Percentiles rank a stretch among this genome's conserved stretches.
Conservation (phyloP, 2,329 filamentous ascomycete genomes). For the Aureobasidium sp. region DNA sequence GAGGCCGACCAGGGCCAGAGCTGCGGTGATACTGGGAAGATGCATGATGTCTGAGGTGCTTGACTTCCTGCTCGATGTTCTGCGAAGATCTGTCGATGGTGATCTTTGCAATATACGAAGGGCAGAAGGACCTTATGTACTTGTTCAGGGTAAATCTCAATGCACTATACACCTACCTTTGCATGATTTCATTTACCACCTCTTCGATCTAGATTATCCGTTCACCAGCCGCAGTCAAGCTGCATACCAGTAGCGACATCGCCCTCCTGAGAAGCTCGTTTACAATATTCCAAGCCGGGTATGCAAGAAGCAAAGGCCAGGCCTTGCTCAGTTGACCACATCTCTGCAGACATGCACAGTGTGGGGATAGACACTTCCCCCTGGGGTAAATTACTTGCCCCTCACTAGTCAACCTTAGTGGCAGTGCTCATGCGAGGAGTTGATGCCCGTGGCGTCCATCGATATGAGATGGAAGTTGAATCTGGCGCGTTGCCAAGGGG, state of each 20-base stretch:
- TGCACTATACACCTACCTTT: not conserved
- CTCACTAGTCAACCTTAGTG: not conserved
- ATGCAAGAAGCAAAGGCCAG: constrained; percentile 9
- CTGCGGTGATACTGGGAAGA: constrained; percentile 27
- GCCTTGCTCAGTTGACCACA: not conserved
- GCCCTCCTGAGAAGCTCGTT: not conserved
- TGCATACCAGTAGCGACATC: not conserved
- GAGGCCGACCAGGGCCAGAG: constrained; percentile 29
- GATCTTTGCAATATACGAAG: not conserved
- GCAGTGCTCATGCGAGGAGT: not conserved
- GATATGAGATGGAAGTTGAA: not conserved
- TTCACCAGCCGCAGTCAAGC: not conserved
- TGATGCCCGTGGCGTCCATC: not conserved
- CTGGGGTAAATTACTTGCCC: constrained; percentile 9
- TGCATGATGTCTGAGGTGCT: constrained; percentile 25
- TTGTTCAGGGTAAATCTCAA: not conserved
- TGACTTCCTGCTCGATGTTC: not conserved
- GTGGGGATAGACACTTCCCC: constrained; percentile 12
- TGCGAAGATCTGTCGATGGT: not conserved
- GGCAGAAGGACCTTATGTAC: constrained; percentile 7
- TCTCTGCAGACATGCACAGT: not conserved
- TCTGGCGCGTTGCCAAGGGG: constrained; percentile 6
- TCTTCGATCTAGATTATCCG: constrained; percentile 6
- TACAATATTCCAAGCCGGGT: constrained; percentile 8
- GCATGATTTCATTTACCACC: not conserved